Conservation (phyloP, 2,329 filamentous ascomycete genomes). For the Microcyclospora pomicola region DNA sequence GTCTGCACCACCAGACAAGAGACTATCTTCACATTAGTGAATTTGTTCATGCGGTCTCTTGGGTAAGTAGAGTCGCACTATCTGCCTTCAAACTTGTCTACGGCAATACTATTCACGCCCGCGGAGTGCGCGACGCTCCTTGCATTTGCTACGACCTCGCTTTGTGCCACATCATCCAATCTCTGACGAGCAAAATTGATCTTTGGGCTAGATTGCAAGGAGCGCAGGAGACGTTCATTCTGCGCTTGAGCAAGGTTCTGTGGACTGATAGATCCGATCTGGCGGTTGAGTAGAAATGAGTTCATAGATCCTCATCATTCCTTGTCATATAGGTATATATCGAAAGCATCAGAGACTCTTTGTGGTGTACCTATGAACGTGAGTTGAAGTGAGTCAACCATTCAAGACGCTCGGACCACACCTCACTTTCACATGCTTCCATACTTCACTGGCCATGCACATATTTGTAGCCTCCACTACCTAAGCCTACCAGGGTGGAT, state of each 20-base stretch:
- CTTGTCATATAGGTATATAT: too few species aligned
- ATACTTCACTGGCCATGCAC: too few species aligned
- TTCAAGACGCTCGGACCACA: too few species aligned
- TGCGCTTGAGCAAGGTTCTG: slow-evolving; percentile 52
- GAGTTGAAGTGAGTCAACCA: too few species aligned
- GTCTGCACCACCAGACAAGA: slow-evolving; percentile 76
- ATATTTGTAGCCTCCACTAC: too few species aligned
- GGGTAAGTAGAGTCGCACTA: slow-evolving; percentile 36
- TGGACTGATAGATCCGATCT: slow-evolving; percentile 52
- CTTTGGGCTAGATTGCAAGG: slow-evolving; percentile 53
- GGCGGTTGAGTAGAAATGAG: slow-evolving; percentile 61
- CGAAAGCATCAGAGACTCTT: too few species aligned
- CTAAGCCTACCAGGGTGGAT: too few species aligned
- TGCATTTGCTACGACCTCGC: not conserved
- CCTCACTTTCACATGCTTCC: too few species aligned
- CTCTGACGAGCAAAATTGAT: slow-evolving; percentile 57
- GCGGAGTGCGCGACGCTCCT: slow-evolving; percentile 42
- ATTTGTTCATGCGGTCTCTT: too few species aligned
- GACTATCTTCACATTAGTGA: slow-evolving; percentile 29
- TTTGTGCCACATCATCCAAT: slow-evolving; percentile 16
- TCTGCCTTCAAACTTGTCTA: slow-evolving; percentile 70
- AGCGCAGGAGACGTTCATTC: slow-evolving; percentile 50
- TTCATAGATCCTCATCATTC: slow-evolving; percentile 40
- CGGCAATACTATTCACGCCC: slow-evolving; percentile 63
- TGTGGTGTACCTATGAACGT: too few species aligned